Conservation (phyloP, 2,329 filamentous ascomycete genomes). For the Sarocladium oryzae region DNA sequence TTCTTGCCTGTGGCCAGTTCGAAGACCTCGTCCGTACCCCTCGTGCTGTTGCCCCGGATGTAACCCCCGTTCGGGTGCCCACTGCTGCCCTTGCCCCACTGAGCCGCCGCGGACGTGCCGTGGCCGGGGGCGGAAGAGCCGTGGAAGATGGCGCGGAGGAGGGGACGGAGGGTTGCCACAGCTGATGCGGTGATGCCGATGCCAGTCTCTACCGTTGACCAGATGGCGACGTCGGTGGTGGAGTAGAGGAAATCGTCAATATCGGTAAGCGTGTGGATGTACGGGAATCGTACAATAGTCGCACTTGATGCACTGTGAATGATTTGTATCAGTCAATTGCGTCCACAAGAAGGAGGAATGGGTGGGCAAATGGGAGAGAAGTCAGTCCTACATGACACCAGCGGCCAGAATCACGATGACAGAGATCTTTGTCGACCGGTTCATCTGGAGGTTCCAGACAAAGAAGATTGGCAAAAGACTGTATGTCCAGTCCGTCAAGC, state of each 20-base stretch:
- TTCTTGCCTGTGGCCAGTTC: conserved; percentile 11
- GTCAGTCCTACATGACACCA: conserved; percentile 28
- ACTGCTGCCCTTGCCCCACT: conserved; percentile 15
- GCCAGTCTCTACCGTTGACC: conserved; percentile 38
- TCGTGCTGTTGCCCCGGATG: conserved; percentile 14
- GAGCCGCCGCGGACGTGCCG: conserved; percentile 15
- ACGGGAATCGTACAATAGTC: conserved; percentile 36
- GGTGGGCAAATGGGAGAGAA: not conserved
- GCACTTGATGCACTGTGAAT: conserved; percentile 30
- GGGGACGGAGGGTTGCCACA: conserved; percentile 32
- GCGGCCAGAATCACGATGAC: conserved; percentile 25
- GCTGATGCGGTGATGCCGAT: conserved; percentile 34
- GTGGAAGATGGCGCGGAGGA: conserved; percentile 19
- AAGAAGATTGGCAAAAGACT: conserved; percentile 33
- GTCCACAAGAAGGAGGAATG: not conserved
- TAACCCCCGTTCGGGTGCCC: conserved; percentile 14
- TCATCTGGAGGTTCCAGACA: conserved; percentile 35
- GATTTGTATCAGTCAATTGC: no score
- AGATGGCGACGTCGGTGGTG: conserved; percentile 36
- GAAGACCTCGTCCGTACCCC: conserved; percentile 11
- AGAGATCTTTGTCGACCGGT: conserved; percentile 28
- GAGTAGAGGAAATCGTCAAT: conserved; percentile 36
- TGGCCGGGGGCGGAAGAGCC: conserved; percentile 13
- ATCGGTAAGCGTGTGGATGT: conserved; percentile 28
- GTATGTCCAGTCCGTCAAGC: conserved; percentile 32